Percentiles rank a stretch among this genome's conserved stretches.
Evolutionary conservation across 805 yeast genomes (phyloP).

Genomic region (Lachancea sp.): DNA sequence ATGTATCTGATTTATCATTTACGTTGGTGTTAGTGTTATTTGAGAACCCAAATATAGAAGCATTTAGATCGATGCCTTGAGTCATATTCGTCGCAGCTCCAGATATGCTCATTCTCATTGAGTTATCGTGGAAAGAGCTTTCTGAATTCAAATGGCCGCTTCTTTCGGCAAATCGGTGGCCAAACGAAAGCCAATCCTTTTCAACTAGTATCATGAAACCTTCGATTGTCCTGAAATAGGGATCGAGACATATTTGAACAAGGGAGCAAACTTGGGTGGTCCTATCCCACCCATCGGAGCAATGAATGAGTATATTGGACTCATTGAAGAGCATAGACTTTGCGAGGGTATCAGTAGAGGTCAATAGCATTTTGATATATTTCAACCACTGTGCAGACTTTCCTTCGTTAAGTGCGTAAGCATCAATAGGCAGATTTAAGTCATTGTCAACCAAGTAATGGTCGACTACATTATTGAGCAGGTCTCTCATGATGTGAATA

Average conservation of each 20-base stretch:
- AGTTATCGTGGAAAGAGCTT: conserved; percentile 40
- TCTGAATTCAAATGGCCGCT: conserved; percentile 66
- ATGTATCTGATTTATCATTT: conserved; percentile 6
- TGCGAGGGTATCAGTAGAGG: conserved; percentile 69
- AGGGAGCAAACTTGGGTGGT: conserved; percentile 85
- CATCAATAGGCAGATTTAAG: conserved; percentile 45
- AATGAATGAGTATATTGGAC: conserved; percentile 81
- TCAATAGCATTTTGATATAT: conserved; percentile 59
- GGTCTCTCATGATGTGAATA: conserved; percentile 91
- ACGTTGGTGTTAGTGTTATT: not conserved
- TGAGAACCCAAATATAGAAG: conserved; percentile 12
- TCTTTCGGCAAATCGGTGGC: conserved; percentile 81
- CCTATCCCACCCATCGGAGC: conserved; percentile 99
- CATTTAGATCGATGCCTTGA: conserved; percentile 13
- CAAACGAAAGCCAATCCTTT: conserved; percentile 94
- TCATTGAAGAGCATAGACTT: conserved; percentile 78
- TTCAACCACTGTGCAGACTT: conserved; percentile 66
- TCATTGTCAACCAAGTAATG: conserved; percentile 61
- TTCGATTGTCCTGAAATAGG: conserved; percentile 77
- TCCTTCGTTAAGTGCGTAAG: conserved; percentile 48
- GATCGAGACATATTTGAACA: conserved; percentile 82
- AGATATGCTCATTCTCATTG: conserved; percentile 16
- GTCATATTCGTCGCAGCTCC: conserved; percentile 11
- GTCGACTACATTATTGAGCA: conserved; percentile 55
- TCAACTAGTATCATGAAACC: conserved; percentile 85